Conservation (phyloP, 192 early-diverging fungal species). For the Phlyctochytrium planicorne region DNA sequence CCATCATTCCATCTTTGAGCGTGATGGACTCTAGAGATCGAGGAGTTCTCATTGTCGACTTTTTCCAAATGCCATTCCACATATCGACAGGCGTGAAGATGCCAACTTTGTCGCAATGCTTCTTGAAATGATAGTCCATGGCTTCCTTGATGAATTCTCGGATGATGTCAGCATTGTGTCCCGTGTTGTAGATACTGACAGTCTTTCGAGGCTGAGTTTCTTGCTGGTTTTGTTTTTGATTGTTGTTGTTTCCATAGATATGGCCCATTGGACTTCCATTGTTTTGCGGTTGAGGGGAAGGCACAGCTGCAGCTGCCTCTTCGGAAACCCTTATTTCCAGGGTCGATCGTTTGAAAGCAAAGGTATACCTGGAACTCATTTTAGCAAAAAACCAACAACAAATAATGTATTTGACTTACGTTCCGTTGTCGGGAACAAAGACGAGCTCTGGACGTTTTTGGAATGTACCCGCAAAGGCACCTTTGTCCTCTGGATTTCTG, state of each 20-base stretch:
- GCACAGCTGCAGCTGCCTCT: not conserved
- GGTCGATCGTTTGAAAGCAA: too few relatives aligned
- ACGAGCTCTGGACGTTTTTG: not conserved
- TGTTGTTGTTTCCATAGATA: not conserved
- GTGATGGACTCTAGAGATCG: conserved; percentile 14
- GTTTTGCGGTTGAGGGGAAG: not conserved
- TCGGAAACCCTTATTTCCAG: not conserved
- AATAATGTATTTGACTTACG: too few relatives aligned
- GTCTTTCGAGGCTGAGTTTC: not conserved
- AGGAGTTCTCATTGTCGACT: not conserved
- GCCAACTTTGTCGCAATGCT: not conserved
- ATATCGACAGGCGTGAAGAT: not conserved
- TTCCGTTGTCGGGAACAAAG: conserved; percentile 13
- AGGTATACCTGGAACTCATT: too few relatives aligned
- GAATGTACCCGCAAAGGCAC: too few relatives aligned
- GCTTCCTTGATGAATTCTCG: conserved; percentile 6
- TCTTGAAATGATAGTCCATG: conserved; percentile 7
- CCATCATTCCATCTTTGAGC: conserved; percentile 1
- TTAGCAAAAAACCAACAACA: too few relatives aligned
- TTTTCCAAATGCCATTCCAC: not conserved
- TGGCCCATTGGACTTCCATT: not conserved
- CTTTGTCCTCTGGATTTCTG: too few relatives aligned
- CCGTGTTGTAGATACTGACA: not conserved
- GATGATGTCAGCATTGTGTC: not conserved
- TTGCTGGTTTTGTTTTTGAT: not conserved